Conservation (phyloP, 1,284 basidiomycete genomes). For the Tetrapyrgos nigripes region DNA sequence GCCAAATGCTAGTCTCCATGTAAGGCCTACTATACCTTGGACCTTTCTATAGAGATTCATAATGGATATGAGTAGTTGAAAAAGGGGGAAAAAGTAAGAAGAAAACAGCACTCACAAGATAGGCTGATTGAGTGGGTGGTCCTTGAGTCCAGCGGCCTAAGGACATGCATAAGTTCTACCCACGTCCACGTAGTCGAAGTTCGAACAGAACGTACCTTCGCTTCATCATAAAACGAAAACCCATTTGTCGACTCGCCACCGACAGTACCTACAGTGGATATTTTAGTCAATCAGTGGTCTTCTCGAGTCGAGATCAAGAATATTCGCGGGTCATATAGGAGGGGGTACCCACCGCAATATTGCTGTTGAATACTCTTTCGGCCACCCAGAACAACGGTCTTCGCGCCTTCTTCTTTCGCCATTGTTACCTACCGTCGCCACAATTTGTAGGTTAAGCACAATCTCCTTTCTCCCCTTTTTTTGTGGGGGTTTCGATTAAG, state of each 20-base stretch:
- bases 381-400: constrained; percentile 62
- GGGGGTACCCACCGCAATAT: constrained; percentile 57
- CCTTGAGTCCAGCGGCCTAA: constrained; percentile 58
- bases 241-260: constrained; percentile 66
- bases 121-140: no score
- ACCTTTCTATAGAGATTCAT: constrained; percentile 18
- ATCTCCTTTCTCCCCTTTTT: no score
- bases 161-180: background rate
- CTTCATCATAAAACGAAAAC: constrained; percentile 60
- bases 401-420: constrained; percentile 62
- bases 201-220: constrained; percentile 50
- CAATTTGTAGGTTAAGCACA: no score
- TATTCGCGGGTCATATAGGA: no score
- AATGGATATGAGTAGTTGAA: constrained; percentile 5
- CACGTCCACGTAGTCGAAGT: background rate
- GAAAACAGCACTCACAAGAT: constrained; percentile 19
- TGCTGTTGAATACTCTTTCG: constrained; percentile 54
- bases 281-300: no score
- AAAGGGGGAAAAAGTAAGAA: constrained; percentile 7
- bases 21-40: constrained; percentile 28
- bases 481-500: no score
- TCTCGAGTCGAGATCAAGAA: no score
- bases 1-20: constrained; percentile 25
- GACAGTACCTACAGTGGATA: no score
- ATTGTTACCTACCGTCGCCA: constrained; percentile 56